Conservation (phyloP, 176 grass and related monocot genomes). For the Triticum turgidum region DNA sequence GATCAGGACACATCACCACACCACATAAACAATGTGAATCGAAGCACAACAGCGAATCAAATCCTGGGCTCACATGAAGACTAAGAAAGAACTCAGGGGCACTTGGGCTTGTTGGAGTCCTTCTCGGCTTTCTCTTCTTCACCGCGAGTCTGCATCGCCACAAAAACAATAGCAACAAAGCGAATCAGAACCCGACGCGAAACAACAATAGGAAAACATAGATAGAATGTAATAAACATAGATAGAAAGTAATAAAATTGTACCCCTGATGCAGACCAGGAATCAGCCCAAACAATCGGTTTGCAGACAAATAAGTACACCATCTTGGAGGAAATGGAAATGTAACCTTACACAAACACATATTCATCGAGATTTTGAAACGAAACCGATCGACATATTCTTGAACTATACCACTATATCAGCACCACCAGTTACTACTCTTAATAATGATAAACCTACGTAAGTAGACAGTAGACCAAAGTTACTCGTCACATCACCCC, state of each 20-base stretch:
- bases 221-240: no score
- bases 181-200: no score
- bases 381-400: not conserved
- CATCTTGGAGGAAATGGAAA: constrained; percentile 22
- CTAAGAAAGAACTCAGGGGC: constrained; percentile 76
- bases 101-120: constrained; percentile 88
- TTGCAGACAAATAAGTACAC: not conserved
- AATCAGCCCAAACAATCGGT: no score
- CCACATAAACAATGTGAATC: no score
- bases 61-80: no score
- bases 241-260: no score
- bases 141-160: constrained; percentile 45
- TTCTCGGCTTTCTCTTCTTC: constrained; percentile 66
- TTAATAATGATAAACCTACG: not conserved
- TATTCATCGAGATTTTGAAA: not conserved
- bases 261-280: not conserved
- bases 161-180: no score
- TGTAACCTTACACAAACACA: constrained; percentile 22
- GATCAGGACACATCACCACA: no score
- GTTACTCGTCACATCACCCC: not conserved
- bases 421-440: not conserved
- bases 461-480: constrained; percentile 7
- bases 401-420: constrained; percentile 6
- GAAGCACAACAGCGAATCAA: no score
- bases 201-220: no score